phyloP scores from a whole-genome alignment of 2,329 filamentous ascomycete genomes.

The Xylariaceae sp. region DNA sequence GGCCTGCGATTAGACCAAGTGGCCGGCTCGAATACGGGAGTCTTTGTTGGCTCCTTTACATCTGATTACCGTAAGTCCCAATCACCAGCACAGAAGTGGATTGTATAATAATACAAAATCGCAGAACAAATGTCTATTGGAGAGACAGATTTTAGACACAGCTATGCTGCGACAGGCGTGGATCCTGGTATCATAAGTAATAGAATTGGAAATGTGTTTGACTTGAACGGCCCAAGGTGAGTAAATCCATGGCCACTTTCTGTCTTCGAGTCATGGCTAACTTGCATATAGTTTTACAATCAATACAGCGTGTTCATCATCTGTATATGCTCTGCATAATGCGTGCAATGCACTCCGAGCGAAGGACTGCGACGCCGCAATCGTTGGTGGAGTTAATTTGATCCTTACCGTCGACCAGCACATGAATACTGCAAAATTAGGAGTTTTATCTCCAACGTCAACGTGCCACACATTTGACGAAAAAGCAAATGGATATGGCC shows the following conservation, averaged over 20 bases:
- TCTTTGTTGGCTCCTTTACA: conserved; percentile 22
- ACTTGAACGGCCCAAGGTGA: conserved; percentile 31
- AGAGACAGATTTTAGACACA: conserved; percentile 24
- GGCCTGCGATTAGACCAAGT: conserved; percentile 30
- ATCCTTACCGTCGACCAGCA: conserved; percentile 30
- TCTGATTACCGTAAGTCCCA: conserved; percentile 19
- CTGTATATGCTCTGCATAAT: conserved; percentile 32
- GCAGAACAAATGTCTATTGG: conserved; percentile 24
- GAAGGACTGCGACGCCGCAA: conserved; percentile 31
- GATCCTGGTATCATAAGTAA: conserved; percentile 34
- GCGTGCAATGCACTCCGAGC: conserved; percentile 26
- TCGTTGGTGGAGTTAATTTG: conserved; percentile 36
- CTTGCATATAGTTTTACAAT: conserved; percentile 10
- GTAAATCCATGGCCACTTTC: background rate
- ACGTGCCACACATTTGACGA: conserved; percentile 30
- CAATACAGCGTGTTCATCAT: conserved; percentile 36
- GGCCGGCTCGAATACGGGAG: conserved; percentile 27
- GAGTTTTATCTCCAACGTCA: conserved; percentile 32
- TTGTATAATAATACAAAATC: background rate
- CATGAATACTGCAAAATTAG: conserved; percentile 29
- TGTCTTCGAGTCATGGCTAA: background rate
- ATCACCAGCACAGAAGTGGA: background rate
- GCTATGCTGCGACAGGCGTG: conserved; percentile 29
- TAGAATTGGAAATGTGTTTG: conserved; percentile 35
- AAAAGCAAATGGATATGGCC: conserved; percentile 27